Evolutionary conservation across 1,139 yeast genomes (phyloP), one percentile per base, ranked within the genome.

Genomic region (Kurtzmaniella quercitrusa): DNA sequence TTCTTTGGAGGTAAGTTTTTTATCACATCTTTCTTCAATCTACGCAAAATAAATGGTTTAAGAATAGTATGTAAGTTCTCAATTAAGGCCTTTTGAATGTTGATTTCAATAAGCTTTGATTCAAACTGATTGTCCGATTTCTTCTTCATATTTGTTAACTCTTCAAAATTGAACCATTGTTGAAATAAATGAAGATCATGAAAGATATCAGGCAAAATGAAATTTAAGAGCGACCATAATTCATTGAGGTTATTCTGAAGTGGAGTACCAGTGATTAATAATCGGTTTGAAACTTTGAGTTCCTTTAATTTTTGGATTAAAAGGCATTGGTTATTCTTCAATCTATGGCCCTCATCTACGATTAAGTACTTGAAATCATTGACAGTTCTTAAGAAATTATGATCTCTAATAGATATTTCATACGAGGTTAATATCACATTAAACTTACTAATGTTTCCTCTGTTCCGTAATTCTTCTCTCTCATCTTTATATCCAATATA

Each of bases 301-400:
- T 73, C 75, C 55, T 88, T 90, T 51, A 91, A 71, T 48, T 82
- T 81, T 44, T 75, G 75, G 44, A 91, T 84, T 48, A 91, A 69
- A 50, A 82, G 68, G 59, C 95, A 86, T 52, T 90, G 82, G 52
- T 82, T 77, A 58, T 91, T 91, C 56, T 91, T 93, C 51, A 91
- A 68, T 37, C 98, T 71, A 63, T 91, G 98, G 5, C 38, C 98
- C 62, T 91, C 98, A 62, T 91, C 98, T n/a, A 91, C 95, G 41
- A 90, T 86, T 44, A 93, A 66, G 58, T 83, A 91, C 48, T 83
- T 84, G 97, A 97, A 91, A 29, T 67, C 63, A 6, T 14, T 8
- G 7, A 77, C 66, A 14, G 60, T 57, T 34, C 74, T 71, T 41
- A 93, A 66, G 50, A 64, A 75, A 25, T 62, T 54, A 42, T 77